Evolutionary conservation across 495 filamentous ascomycete species (phyloP).

Genomic region (Evernia prunastri): DNA sequence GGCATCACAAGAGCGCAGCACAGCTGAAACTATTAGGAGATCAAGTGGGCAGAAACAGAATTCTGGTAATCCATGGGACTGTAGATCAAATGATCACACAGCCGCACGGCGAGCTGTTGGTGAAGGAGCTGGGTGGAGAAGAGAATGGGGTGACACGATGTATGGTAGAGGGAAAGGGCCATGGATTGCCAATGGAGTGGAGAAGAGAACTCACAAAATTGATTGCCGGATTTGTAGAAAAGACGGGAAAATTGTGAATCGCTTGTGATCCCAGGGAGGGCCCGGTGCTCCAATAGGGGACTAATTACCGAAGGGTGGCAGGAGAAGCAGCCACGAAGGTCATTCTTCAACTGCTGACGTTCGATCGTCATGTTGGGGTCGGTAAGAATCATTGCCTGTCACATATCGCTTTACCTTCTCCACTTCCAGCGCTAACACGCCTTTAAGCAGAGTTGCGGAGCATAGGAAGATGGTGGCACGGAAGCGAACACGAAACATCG

Average conservation of each 20-base stretch:
- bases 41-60: conserved; percentile 60
- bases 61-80: conserved; percentile 68
- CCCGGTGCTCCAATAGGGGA: neutral
- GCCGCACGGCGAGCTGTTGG: conserved; percentile 55
- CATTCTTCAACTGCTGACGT: neutral
- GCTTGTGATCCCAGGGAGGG: neutral
- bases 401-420: neutral
- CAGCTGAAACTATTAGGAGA: conserved; percentile 60
- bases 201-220: conserved; percentile 52
- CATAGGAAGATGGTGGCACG: neutral
- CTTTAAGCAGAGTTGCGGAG: neutral
- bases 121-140: conserved; percentile 42
- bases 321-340: neutral
- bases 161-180: conserved; percentile 60
- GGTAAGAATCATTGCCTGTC: neutral
- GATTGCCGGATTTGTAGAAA: conserved; percentile 48
- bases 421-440: neutral
- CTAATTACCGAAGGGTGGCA: neutral
- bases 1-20: conserved; percentile 62
- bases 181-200: conserved; percentile 60
- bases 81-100: conserved; percentile 67
- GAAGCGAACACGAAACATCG: neutral
- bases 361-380: neutral
- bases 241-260: conserved; percentile 13
- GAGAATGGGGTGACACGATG: conserved; percentile 42